These are phyloP conservation scores for Myriosclerotinia duriaeana DNA, from an alignment of 2,329 filamentous ascomycete species.

Conservation along the genomic window DNA sequence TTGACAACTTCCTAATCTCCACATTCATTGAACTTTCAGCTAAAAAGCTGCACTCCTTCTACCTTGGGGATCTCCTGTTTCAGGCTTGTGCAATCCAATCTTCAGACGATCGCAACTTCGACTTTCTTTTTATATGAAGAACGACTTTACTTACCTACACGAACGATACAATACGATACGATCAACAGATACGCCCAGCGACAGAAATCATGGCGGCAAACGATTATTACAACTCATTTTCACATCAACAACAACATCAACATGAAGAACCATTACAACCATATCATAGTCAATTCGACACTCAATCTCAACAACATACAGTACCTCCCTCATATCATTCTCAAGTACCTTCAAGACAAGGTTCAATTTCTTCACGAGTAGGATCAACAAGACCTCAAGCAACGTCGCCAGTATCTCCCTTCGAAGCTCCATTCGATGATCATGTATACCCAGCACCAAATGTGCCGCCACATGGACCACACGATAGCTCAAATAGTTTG, in stretches of 20 bases:
- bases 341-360: constrained; percentile 31
- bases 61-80: constrained; percentile 21
- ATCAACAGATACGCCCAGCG: neutral
- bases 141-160: neutral
- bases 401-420: constrained; percentile 50
- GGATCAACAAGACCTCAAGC: constrained; percentile 23
- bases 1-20: constrained; percentile 4
- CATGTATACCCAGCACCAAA: constrained; percentile 56
- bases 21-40: constrained; percentile 15
- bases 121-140: neutral
- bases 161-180: neutral
- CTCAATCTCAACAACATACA: constrained; percentile 25
- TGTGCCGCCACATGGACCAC: constrained; percentile 28
- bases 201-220: constrained; percentile 36
- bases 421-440: constrained; percentile 67
- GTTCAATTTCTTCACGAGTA: constrained; percentile 24
- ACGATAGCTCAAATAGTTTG: constrained; percentile 41
- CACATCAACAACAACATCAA: constrained; percentile 26
- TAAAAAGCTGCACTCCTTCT: constrained; percentile 1
- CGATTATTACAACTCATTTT: constrained; percentile 37
- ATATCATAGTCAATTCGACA: constrained; percentile 29
- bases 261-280: constrained; percentile 24
- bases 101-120: constrained; percentile 16
- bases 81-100: constrained; percentile 17
- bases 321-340: constrained; percentile 35